Evolutionary conservation across 257 asterid genomes (phyloP).

Genomic region (Salvia rosmarinus): DNA sequence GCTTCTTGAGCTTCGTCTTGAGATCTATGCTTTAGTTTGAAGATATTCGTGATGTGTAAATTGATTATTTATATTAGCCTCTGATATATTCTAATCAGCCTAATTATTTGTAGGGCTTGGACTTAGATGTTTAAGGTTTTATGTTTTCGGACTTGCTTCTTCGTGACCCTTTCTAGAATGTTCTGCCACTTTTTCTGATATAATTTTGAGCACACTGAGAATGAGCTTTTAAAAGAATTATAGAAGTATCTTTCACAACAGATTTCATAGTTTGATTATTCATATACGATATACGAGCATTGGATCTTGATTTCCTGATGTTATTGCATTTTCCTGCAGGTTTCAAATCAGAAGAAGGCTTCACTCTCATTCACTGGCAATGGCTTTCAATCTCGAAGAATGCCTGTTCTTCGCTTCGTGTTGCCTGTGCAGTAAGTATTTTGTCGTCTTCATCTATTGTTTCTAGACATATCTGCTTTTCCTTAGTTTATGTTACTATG

Average conservation of each 20-base stretch:
- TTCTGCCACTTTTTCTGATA: not conserved
- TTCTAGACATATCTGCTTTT: not conserved
- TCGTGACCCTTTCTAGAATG: not conserved
- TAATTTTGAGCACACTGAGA: not conserved
- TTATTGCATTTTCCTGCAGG: slow-evolving; percentile 41
- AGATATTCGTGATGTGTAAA: slow-evolving; percentile 13
- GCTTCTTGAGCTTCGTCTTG: not conserved
- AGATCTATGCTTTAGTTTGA: slow-evolving; percentile 8
- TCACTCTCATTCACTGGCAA: slow-evolving; percentile 57
- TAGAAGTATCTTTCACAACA: not conserved
- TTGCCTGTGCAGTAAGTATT: slow-evolving; percentile 67
- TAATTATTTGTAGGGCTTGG: slow-evolving; percentile 1
- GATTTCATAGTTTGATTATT: not conserved
- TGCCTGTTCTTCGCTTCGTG: slow-evolving; percentile 63
- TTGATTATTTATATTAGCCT: not conserved
- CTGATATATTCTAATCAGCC: not conserved
- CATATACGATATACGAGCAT: not conserved
- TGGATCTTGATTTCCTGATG: not conserved
- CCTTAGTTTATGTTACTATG: not conserved
- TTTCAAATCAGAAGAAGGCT: slow-evolving; percentile 40
- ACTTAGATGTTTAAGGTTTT: not conserved
- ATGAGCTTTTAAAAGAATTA: slow-evolving; percentile 9
- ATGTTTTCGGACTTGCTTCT: not conserved
- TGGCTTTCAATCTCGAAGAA: slow-evolving; percentile 45
- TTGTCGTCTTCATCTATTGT: not conserved